Percentiles rank a stretch among this genome's conserved stretches.
Evolutionary conservation across 192 early-diverging fungal genomes (phyloP).

Genomic region (Coemansia sp.): DNA sequence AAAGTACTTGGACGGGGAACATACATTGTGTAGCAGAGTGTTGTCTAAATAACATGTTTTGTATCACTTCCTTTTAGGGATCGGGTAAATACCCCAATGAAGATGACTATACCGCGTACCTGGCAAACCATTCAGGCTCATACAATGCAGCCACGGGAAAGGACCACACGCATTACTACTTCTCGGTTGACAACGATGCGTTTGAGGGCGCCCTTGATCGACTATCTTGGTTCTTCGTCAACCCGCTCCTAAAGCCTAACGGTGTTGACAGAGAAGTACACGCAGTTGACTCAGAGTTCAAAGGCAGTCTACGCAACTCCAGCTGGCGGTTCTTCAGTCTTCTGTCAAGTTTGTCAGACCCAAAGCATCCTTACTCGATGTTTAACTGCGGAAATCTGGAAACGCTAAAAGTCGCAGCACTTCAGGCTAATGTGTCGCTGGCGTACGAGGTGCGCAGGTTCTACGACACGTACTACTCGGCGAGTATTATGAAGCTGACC

Average conservation of each 20-base stretch:
- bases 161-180: slow-evolving; percentile 17
- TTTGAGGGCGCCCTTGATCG: slow-evolving; percentile 63
- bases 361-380: slow-evolving; percentile 71
- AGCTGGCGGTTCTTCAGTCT: neutral
- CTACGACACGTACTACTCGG: no score
- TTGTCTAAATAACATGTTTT: neutral
- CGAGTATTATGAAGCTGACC: no score
- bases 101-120: slow-evolving; percentile 57
- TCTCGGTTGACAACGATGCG: slow-evolving; percentile 31
- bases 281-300: slow-evolving; percentile 93
- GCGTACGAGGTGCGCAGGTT: no score
- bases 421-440: no score
- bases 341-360: slow-evolving; percentile 30
- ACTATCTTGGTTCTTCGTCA: slow-evolving; percentile 83
- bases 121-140: slow-evolving; percentile 21
- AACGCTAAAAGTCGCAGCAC: slow-evolving; percentile 63
- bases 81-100: slow-evolving; percentile 69
- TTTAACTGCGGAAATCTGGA: slow-evolving; percentile 85
- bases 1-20: no score
- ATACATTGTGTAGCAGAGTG: neutral
- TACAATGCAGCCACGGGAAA: slow-evolving; percentile 31
- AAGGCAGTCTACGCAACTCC: slow-evolving; percentile 78
- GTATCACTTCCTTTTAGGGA: slow-evolving; percentile 31
- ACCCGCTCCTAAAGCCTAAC: slow-evolving; percentile 74
- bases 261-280: slow-evolving; percentile 83